These are phyloP conservation scores for Euclidium syriacum DNA, from an alignment of 345 rosid genomes.

Conservation along the genomic window DNA sequence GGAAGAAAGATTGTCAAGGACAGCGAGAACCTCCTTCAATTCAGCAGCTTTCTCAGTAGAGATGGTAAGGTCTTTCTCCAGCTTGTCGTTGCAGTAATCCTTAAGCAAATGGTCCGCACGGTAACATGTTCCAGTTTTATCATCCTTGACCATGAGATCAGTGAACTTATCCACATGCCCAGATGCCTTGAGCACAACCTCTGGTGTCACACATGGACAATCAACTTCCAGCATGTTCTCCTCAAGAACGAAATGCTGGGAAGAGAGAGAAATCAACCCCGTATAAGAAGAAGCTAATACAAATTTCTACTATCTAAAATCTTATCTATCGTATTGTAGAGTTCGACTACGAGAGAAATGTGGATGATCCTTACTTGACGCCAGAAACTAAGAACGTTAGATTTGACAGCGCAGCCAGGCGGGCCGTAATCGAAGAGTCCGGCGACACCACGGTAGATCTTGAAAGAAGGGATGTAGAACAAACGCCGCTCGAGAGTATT, in stretches of 20 bases:
- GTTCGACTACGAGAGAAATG: background rate
- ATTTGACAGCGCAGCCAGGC: slow-evolving; percentile 85
- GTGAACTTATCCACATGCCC: slow-evolving; percentile 98
- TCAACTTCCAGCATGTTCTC: slow-evolving; percentile 96
- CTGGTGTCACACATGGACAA: slow-evolving; percentile 96
- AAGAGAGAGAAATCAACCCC: background rate
- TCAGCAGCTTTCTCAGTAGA: slow-evolving; percentile 76
- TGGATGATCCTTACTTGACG: slow-evolving; percentile 57
- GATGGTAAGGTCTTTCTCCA: slow-evolving; percentile 73
- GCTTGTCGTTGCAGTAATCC: slow-evolving; percentile 80
- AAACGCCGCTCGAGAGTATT: slow-evolving; percentile 81
- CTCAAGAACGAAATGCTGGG: slow-evolving; percentile 88
- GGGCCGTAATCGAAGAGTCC: slow-evolving; percentile 93
- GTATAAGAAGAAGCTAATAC: background rate
- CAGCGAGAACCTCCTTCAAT: slow-evolving; percentile 67
- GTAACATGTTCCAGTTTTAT: slow-evolving; percentile 72
- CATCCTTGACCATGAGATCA: slow-evolving; percentile 97
- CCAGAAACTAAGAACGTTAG: slow-evolving; percentile 85
- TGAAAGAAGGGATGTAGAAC: slow-evolving; percentile 77
- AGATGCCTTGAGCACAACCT: slow-evolving; percentile 87
- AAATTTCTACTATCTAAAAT: background rate
- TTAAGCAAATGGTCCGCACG: slow-evolving; percentile 93
- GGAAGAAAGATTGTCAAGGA: slow-evolving; percentile 72
- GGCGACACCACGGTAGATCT: slow-evolving; percentile 89
- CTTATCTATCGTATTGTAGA: background rate